Conservation (phyloP, 129 eudicot genomes). For the Ambrosia trifida region DNA sequence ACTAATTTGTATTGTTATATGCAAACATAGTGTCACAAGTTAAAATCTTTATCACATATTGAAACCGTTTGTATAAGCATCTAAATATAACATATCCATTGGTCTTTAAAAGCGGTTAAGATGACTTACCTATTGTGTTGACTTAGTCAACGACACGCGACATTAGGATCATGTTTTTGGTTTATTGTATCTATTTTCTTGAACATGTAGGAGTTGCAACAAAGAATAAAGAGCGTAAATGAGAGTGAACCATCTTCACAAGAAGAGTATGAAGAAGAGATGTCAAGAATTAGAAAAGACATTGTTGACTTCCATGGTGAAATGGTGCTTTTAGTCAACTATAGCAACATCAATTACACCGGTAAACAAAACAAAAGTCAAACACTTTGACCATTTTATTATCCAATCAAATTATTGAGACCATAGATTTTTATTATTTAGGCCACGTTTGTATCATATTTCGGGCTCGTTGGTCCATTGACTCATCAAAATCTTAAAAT, state of each 20-base stretch:
- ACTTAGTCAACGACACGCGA: neutral
- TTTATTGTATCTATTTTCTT: neutral
- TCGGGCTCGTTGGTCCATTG: neutral
- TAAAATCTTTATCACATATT: neutral
- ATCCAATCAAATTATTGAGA: slow-evolving; percentile 3
- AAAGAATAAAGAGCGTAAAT: slow-evolving; percentile 61
- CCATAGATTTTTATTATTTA: neutral
- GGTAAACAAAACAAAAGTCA: slow-evolving; percentile 47
- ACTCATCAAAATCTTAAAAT: neutral
- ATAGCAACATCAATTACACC: slow-evolving; percentile 82
- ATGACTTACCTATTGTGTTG: slow-evolving; percentile 2
- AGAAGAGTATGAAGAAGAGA: slow-evolving; percentile 52
- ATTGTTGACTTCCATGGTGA: slow-evolving; percentile 93
- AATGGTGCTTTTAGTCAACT: slow-evolving; percentile 88
- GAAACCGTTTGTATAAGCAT: neutral
- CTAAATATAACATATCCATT: neutral
- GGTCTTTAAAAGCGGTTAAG: neutral
- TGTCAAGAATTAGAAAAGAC: slow-evolving; percentile 68
- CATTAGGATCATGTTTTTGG: neutral
- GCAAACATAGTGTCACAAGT: neutral
- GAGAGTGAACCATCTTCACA: slow-evolving; percentile 50
- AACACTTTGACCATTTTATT: slow-evolving; percentile 11
- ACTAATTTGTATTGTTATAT: neutral
- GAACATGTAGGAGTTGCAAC: slow-evolving; percentile 66
- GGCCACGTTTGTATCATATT: neutral